These are phyloP conservation scores for Stephanodiscus minutulus DNA, from an alignment of 108 stramenopile genomes.

Conservation along the genomic window DNA sequence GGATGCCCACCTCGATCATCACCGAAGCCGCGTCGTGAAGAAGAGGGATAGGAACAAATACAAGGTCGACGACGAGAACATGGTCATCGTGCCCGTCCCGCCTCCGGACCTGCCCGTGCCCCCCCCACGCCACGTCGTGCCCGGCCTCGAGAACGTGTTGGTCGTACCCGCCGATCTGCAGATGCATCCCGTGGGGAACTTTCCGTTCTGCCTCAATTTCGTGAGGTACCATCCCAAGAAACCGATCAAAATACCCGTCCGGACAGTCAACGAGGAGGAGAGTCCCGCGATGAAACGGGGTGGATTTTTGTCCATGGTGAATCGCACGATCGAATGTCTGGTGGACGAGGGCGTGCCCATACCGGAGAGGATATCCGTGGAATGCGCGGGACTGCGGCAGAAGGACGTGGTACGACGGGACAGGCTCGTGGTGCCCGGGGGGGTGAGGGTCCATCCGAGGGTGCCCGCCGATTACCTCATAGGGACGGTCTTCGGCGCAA, in stretches of 20 bases:
- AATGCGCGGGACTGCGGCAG: constrained; percentile 71
- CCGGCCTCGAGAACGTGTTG: constrained; percentile 20
- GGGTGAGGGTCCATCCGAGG: constrained; percentile 57
- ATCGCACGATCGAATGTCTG: constrained; percentile 64
- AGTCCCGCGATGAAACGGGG: constrained; percentile 81
- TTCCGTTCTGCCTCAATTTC: constrained; percentile 77
- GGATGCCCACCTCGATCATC: constrained; percentile 61
- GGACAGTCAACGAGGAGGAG: constrained; percentile 74
- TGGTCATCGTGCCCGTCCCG: not conserved
- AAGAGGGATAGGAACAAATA: constrained; percentile 10
- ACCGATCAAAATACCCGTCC: constrained; percentile 73
- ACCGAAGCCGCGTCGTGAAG: constrained; percentile 25
- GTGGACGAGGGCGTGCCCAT: constrained; percentile 70
- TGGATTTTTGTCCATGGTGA: constrained; percentile 75
- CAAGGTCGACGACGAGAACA: constrained; percentile 22
- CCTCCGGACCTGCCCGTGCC: not conserved
- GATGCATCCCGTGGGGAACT: constrained; percentile 74
- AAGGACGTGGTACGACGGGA: constrained; percentile 77
- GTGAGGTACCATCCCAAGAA: constrained; percentile 72
- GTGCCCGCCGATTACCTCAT: constrained; percentile 51
- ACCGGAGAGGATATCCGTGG: constrained; percentile 75
- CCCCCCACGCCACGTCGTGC: constrained; percentile 17
- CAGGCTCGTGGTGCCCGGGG: constrained; percentile 75
- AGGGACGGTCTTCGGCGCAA: constrained; percentile 70
- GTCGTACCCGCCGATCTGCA: constrained; percentile 74